A percentile compares a stretch with the other conserved stretches of the same genome.
Evolutionary conservation across 176 grass and related monocot species (phyloP).

Genomic region (Zea luxurians): DNA sequence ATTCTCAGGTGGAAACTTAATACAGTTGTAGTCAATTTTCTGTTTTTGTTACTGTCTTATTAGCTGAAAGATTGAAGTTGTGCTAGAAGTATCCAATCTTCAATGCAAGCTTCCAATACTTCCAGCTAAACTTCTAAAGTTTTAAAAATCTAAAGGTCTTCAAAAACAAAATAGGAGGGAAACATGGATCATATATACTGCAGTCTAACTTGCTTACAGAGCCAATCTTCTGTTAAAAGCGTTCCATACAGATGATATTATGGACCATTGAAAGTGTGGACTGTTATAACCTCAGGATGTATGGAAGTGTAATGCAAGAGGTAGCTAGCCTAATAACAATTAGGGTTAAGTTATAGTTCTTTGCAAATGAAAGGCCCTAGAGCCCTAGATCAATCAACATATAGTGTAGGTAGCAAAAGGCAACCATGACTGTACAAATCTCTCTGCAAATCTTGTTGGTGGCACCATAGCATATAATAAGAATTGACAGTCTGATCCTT

Average conservation of each 20-base stretch:
- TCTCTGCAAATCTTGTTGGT: conserved; percentile 18
- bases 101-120: not conserved
- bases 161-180: not conserved
- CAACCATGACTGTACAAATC: conserved; percentile 19
- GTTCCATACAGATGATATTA: too few relatives aligned
- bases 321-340: not conserved
- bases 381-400: not conserved
- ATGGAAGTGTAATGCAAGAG: not conserved
- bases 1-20: not conserved
- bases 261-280: too few relatives aligned
- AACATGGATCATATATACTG: not conserved
- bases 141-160: not conserved
- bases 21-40: not conserved
- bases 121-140: not conserved
- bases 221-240: not conserved
- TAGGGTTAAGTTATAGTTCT: not conserved
- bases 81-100: not conserved
- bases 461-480: conserved; percentile 8
- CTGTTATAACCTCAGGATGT: not conserved
- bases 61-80: not conserved
- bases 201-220: not conserved
- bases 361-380: not conserved
- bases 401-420: not conserved
- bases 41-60: not conserved
- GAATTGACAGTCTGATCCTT: conserved; percentile 29